These are phyloP conservation scores for Podospora sp. DNA, from an alignment of 495 filamentous ascomycete genomes.

Conservation along the genomic window DNA sequence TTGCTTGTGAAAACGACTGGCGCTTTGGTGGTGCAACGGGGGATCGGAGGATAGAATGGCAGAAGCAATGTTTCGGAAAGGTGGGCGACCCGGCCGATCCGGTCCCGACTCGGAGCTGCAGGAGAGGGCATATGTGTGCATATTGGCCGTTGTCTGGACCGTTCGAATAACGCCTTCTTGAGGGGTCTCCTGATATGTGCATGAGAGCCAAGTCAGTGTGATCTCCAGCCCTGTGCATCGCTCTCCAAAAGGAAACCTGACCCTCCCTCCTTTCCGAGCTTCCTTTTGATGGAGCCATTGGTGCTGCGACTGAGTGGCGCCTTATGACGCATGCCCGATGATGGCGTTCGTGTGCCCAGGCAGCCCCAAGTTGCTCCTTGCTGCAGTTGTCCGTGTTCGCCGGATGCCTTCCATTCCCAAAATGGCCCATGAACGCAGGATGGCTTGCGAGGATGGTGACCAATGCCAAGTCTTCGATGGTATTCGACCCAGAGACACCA, in stretches of 20 bases:
- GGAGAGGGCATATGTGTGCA: conserved; percentile 4
- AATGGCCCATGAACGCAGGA: neutral
- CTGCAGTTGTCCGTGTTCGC: neutral
- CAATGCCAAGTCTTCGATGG: conserved; percentile 5
- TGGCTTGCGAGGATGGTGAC: conserved; percentile 8
- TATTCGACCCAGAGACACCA: neutral
- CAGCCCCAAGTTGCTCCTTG: neutral
- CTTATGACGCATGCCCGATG: conserved; percentile 2
- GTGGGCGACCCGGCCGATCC: neutral
- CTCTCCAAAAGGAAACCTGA: neutral
- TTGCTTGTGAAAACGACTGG: no score
- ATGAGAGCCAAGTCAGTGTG: conserved; percentile 4
- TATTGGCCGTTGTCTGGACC: conserved; percentile 13
- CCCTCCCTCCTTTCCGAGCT: neutral
- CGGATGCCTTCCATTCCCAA: conserved; percentile 3
- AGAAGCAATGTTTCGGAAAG: neutral
- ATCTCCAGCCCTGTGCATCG: conserved; percentile 1
- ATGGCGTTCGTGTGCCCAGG: neutral
- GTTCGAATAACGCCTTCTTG: conserved; percentile 2
- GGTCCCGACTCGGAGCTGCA: neutral
- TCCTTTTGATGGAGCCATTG: neutral
- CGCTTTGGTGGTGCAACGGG: neutral
- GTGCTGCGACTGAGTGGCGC: neutral
- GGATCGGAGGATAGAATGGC: neutral
- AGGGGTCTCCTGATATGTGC: conserved; percentile 15